Evolutionary conservation across 2,329 filamentous ascomycete genomes (phyloP).

Genomic region (Talaromyces sp.): DNA sequence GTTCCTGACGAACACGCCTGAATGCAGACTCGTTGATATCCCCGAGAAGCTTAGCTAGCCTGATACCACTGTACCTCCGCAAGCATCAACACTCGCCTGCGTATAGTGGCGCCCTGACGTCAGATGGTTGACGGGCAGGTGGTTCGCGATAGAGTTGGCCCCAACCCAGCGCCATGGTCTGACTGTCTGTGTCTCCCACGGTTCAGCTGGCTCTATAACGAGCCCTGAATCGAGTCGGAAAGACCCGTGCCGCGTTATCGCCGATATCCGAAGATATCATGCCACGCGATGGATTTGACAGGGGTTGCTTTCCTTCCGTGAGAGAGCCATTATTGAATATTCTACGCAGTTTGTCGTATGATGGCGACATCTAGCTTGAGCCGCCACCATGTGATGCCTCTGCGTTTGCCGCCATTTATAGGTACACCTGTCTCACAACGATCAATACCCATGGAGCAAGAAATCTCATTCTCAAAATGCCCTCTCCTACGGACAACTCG

Average conservation of each 20-base stretch:
- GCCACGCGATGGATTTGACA: slow-evolving; percentile 1
- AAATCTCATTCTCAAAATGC: background rate
- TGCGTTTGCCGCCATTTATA: background rate
- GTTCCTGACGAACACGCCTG: background rate
- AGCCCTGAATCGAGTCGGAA: background rate
- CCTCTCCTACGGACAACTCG: background rate
- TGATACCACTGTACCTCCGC: background rate
- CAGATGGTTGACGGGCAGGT: background rate
- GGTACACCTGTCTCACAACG: background rate
- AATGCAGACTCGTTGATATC: background rate
- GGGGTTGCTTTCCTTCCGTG: background rate
- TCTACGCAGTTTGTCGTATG: background rate
- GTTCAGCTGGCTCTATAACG: background rate
- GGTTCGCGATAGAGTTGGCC: background rate
- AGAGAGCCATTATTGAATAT: background rate
- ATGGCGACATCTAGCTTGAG: background rate
- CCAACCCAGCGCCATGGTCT: background rate
- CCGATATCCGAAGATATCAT: slow-evolving; percentile 13
- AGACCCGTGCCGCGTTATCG: slow-evolving; percentile 9
- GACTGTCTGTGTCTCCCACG: background rate
- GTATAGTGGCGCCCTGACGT: background rate
- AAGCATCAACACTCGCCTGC: background rate
- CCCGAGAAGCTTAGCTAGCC: background rate
- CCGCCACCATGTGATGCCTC: background rate
- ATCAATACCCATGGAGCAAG: background rate